Evolutionary conservation across 1,284 basidiomycete genomes (phyloP).

Genomic region (Naganishia sp.): DNA sequence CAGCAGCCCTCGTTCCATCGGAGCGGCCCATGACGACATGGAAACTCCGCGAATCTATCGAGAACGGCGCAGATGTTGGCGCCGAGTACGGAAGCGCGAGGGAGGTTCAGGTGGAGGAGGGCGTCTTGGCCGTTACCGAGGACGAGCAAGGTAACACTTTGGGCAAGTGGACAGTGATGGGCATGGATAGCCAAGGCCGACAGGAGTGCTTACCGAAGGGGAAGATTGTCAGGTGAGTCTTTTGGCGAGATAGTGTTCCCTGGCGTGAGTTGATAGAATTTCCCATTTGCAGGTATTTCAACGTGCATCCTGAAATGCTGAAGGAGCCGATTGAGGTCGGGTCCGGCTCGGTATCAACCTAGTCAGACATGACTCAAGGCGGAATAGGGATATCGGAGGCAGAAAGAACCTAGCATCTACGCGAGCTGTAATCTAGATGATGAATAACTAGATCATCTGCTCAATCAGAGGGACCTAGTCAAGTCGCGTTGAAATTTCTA

Average conservation of each 20-base stretch:
- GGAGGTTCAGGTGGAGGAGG: conserved; percentile 62
- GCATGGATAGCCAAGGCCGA: conserved; percentile 59
- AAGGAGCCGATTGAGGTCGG: conserved; percentile 36
- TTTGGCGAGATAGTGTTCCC: too few relatives aligned
- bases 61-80: conserved; percentile 54
- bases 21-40: conserved; percentile 75
- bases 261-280: conserved; percentile 3
- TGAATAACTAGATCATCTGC: too few relatives aligned
- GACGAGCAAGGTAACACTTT: conserved; percentile 65
- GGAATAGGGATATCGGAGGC: too few relatives aligned
- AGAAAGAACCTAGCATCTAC: too few relatives aligned
- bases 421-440: too few relatives aligned
- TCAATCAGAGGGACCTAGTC: too few relatives aligned
- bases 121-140: conserved; percentile 70
- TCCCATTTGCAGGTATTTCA: conserved; percentile 64
- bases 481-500: too few relatives aligned
- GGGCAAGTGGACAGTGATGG: conserved; percentile 63
- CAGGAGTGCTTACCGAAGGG: conserved; percentile 66
- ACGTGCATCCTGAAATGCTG: conserved; percentile 78
- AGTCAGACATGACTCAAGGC: too few relatives aligned
- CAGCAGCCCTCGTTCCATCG: conserved; percentile 69
- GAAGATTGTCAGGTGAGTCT: conserved; percentile 61
- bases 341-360: too few relatives aligned
- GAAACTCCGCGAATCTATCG: conserved; percentile 64
- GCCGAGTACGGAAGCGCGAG: conserved; percentile 30